Evolutionary conservation across 306 rosid genomes (phyloP).

Genomic region (Prunus armeniaca): DNA sequence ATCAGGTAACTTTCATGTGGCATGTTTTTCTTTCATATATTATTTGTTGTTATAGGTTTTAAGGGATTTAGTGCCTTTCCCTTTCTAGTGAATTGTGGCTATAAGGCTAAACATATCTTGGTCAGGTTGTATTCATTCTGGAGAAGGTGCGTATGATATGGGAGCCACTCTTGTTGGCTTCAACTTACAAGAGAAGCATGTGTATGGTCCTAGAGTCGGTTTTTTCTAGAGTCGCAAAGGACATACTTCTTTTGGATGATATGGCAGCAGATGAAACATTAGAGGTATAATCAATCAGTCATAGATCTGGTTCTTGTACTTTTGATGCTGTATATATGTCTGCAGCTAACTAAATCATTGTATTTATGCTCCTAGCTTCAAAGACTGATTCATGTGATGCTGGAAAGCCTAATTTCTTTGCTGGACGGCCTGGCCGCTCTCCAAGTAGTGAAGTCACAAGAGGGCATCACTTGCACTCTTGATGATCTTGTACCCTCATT

Average conservation of each 20-base stretch:
- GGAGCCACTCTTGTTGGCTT: conserved; percentile 87
- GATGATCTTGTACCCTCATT: conserved; percentile 68
- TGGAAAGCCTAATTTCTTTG: conserved; percentile 63
- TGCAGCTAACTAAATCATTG: conserved; percentile 30
- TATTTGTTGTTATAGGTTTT: not conserved
- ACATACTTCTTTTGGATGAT: conserved; percentile 84
- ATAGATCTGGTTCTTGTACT: not conserved
- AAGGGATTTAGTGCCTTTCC: not conserved
- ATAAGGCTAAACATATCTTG: conserved; percentile 27
- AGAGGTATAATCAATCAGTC: conserved; percentile 45
- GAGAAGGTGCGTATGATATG: conserved; percentile 89
- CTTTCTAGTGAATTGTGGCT: conserved; percentile 13
- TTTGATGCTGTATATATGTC: not conserved
- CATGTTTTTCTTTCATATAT: conserved; percentile 10
- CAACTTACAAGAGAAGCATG: conserved; percentile 79
- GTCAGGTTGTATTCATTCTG: conserved; percentile 82
- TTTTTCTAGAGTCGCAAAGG: conserved; percentile 71
- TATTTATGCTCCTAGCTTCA: conserved; percentile 53
- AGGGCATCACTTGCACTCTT: conserved; percentile 37
- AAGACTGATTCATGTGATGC: conserved; percentile 69
- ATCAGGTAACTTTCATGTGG: conserved; percentile 53
- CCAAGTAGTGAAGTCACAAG: conserved; percentile 44
- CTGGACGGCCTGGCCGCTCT: conserved; percentile 53
- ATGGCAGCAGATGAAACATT: conserved; percentile 94
- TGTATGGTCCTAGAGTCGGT: conserved; percentile 74